A percentile compares a stretch with the other conserved stretches of the same genome.
Evolutionary conservation across 495 filamentous ascomycete genomes (phyloP).

Genomic region (Lichina pygmaea): DNA sequence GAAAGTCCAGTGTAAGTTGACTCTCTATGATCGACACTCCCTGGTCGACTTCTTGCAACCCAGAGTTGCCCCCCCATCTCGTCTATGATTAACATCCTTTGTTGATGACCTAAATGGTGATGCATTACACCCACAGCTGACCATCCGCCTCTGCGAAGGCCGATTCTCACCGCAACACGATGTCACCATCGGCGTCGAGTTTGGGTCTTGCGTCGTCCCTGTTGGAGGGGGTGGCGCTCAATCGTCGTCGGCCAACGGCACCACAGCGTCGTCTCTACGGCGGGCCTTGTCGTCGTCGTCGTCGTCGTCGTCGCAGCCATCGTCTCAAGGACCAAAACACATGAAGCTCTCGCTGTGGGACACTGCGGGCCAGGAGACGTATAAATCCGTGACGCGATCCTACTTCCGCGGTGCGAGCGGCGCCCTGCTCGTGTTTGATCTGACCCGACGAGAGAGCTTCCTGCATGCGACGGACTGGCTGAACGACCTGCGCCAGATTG

Average conservation of each 20-base stretch:
- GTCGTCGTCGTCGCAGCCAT: background rate
- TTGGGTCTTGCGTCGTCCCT: conserved; percentile 79
- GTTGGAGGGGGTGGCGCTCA: conserved; percentile 45
- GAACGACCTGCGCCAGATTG: conserved; percentile 71
- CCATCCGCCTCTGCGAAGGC: conserved; percentile 88
- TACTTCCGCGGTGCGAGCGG: conserved; percentile 90
- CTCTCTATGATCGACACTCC: conserved; percentile 1
- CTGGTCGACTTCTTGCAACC: conserved; percentile 5
- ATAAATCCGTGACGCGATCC: conserved; percentile 78
- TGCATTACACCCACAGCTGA: conserved; percentile 25
- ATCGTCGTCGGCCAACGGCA: conserved; percentile 6
- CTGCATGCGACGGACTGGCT: conserved; percentile 69
- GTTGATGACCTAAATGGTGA: background rate
- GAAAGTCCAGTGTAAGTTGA: conserved; percentile 45
- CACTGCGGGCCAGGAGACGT: conserved; percentile 90
- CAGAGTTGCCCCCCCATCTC: background rate
- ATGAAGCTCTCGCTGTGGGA: conserved; percentile 69
- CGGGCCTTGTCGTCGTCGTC: conserved; percentile 6
- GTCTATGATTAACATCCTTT: too few species aligned
- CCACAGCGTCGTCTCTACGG: conserved; percentile 1
- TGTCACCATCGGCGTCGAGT: conserved; percentile 95
- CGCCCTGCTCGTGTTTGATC: conserved; percentile 84
- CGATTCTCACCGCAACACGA: conserved; percentile 82
- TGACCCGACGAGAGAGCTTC: conserved; percentile 67
- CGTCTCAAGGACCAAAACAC: conserved; percentile 29